Conservation (phyloP, 257 asterid species). For the Jasminum sambac region DNA sequence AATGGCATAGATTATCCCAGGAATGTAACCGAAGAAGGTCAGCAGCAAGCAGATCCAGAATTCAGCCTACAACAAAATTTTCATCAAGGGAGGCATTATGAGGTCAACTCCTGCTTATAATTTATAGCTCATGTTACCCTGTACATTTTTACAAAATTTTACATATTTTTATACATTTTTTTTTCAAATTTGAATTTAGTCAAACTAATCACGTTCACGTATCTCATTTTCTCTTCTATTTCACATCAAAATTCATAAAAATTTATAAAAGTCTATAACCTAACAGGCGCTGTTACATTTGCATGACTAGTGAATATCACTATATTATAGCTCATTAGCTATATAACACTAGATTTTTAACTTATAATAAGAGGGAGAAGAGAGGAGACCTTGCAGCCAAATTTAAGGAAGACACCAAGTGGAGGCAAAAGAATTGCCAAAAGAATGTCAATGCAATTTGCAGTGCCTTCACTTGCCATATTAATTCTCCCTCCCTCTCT, state of each 20-base stretch:
- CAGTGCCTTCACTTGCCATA: constrained; percentile 13
- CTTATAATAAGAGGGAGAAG: not conserved
- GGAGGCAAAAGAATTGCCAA: constrained; percentile 34
- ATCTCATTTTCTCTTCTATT: no score
- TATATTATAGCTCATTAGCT: no score
- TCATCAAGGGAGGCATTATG: not conserved
- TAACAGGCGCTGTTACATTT: no score
- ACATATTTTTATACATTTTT: no score
- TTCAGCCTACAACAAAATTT: not conserved
- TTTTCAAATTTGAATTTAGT: no score
- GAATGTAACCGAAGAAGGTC: constrained; percentile 21
- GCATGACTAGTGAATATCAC: no score
- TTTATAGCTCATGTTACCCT: no score
- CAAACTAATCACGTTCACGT: no score
- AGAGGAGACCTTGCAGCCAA: constrained; percentile 31
- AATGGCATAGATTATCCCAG: constrained; percentile 14
- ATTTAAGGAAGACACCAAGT: constrained; percentile 36
- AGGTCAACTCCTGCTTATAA: not conserved
- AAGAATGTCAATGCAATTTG: constrained; percentile 26
- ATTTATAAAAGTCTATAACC: no score
- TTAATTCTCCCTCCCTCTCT: not conserved
- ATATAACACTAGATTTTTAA: no score
- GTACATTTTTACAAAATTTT: no score
- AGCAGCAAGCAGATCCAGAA: constrained; percentile 21
- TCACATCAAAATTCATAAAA: no score